Percentiles rank a stretch among this genome's conserved stretches.
phyloP scores from a whole-genome alignment of 2,329 filamentous ascomycete species.

The Fusarium floridanum region DNA sequence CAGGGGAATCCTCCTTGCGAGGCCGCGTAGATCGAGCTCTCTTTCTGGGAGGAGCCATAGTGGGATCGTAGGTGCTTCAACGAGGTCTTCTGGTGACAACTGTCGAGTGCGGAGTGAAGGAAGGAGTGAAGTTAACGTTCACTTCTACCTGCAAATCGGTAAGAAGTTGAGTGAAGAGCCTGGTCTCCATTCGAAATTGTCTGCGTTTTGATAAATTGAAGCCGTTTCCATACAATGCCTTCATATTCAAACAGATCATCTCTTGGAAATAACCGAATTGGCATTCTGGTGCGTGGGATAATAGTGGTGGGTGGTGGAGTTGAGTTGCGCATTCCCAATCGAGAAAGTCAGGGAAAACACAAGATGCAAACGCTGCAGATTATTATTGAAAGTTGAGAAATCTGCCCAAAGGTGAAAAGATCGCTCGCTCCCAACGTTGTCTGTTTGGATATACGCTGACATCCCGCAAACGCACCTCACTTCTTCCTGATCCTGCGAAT shows the following conservation, averaged over 20 bases:
- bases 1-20: constrained; percentile 29
- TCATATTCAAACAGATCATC: neutral
- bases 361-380: constrained; percentile 7
- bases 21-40: constrained; percentile 33
- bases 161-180: neutral
- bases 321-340: neutral
- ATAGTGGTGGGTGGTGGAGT: neutral
- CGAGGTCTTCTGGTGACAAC: neutral
- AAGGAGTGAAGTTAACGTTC: neutral
- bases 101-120: neutral
- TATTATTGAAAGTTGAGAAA: constrained; percentile 7
- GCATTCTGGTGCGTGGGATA: neutral
- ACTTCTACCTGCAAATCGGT: neutral
- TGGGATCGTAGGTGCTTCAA: neutral
- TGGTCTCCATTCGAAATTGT: neutral
- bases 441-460: constrained; percentile 22
- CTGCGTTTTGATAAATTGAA: neutral
- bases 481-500: constrained; percentile 71
- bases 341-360: neutral
- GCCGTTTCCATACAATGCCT: neutral
- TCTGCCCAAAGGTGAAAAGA: constrained; percentile 2
- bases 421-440: constrained; percentile 10
- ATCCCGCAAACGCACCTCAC: constrained; percentile 40
- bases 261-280: neutral
- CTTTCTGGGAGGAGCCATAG: constrained; percentile 34